phyloP scores from a whole-genome alignment of 176 grass and related monocot species.

The Cenchrus americanus region DNA sequence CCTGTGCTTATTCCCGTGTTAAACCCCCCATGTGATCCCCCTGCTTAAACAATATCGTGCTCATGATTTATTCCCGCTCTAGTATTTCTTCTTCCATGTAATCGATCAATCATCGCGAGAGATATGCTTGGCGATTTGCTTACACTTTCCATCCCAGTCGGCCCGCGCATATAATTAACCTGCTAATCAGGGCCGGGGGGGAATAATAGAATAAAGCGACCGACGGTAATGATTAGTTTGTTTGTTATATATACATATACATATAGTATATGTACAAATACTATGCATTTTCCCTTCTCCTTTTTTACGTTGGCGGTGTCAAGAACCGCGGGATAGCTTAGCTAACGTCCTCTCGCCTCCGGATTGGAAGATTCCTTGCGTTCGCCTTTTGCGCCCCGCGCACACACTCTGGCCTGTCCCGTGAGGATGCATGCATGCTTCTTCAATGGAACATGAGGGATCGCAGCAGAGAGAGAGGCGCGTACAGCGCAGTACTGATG shows the following conservation, averaged over 20 bases:
- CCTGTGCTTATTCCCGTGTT: slow-evolving; percentile 31
- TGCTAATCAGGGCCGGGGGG: slow-evolving; percentile 9
- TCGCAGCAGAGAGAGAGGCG: not conserved
- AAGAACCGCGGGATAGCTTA: not conserved
- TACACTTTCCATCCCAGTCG: not conserved
- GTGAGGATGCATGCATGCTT: not conserved
- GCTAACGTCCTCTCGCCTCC: not conserved
- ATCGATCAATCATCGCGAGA: not conserved
- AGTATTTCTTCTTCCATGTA: not conserved
- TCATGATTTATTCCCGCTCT: not conserved
- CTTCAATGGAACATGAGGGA: not conserved
- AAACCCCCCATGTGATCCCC: slow-evolving; percentile 42
- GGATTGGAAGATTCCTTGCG: slow-evolving; percentile 54
- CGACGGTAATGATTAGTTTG: slow-evolving; percentile 42
- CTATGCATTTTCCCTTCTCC: too few species aligned
- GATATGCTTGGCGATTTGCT: not conserved
- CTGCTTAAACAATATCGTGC: not conserved
- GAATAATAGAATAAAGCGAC: slow-evolving; percentile 39
- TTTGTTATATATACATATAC: slow-evolving; percentile 7
- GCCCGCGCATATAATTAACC: not conserved
- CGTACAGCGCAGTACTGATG: not conserved
- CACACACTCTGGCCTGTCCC: not conserved
- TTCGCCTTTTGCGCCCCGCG: not conserved
- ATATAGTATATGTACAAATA: not conserved
- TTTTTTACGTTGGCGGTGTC: not conserved